Conservation (phyloP, 208 protist genomes). For the Leishmania mexicana region DNA sequence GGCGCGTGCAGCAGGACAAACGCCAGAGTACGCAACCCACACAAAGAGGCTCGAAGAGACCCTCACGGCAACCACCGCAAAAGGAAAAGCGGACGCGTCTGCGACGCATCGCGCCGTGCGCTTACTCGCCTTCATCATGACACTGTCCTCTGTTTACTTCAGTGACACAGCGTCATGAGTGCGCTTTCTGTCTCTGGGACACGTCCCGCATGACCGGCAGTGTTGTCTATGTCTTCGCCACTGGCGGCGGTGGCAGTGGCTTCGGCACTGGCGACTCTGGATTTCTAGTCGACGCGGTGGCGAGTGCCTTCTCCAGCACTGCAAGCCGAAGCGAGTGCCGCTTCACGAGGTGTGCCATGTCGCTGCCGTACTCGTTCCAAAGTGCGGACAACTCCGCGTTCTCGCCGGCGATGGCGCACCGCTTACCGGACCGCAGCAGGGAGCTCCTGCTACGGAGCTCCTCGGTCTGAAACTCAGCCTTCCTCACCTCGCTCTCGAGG, state of each 20-base stretch:
- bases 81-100: neutral
- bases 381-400: conserved; percentile 22
- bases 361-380: conserved; percentile 24
- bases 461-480: conserved; percentile 21
- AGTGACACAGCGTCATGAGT: neutral
- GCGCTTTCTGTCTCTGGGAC: neutral
- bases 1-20: neutral
- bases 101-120: neutral
- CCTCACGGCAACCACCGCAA: neutral
- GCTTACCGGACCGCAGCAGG: conserved; percentile 25
- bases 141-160: neutral
- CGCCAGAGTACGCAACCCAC: neutral
- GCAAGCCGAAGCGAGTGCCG: conserved; percentile 36
- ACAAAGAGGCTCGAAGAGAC: neutral
- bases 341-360: conserved; percentile 37
- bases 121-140: neutral
- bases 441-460: conserved; percentile 29
- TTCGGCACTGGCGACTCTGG: neutral
- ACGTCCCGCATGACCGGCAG: neutral
- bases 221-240: neutral
- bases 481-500: conserved; percentile 36
- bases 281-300: neutral
- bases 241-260: neutral
- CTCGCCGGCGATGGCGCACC: conserved; percentile 13
- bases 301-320: conserved; percentile 15